phyloP scores from a whole-genome alignment of 2,329 filamentous ascomycete genomes.

The Aureobasidium namibiae region DNA sequence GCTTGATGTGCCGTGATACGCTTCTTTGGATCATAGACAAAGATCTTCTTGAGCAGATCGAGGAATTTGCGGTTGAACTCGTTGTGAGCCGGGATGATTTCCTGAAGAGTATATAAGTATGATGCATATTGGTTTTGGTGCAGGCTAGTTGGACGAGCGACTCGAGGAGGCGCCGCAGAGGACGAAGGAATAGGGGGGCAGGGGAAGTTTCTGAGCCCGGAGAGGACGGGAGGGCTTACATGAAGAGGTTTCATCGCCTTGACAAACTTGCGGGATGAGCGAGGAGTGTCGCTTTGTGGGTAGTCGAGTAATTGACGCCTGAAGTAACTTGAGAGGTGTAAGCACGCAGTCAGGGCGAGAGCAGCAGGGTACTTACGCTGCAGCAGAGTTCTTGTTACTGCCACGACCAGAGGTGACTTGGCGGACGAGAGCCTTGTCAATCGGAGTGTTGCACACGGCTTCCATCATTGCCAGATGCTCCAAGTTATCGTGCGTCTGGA shows the following conservation, averaged over 20 bases:
- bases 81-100: slow-evolving; percentile 53
- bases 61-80: slow-evolving; percentile 56
- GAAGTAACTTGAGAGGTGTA: slow-evolving; percentile 17
- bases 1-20: slow-evolving; percentile 58
- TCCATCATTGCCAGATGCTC: slow-evolving; percentile 66
- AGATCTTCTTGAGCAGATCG: slow-evolving; percentile 54
- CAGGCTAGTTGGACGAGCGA: not conserved
- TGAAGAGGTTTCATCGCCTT: slow-evolving; percentile 58
- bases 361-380: slow-evolving; percentile 40
- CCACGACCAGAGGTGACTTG: slow-evolving; percentile 43
- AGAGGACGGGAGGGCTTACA: slow-evolving; percentile 33
- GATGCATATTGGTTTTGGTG: slow-evolving; percentile 1
- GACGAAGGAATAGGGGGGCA: not conserved
- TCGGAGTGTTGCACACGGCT: slow-evolving; percentile 48
- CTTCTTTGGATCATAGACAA: slow-evolving; percentile 58
- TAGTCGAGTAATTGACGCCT: slow-evolving; percentile 50
- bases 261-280: slow-evolving; percentile 57
- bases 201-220: not conserved
- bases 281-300: slow-evolving; percentile 54
- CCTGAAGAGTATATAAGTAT: slow-evolving; percentile 35
- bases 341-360: not conserved
- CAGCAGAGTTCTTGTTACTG: slow-evolving; percentile 44
- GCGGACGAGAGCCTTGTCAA: slow-evolving; percentile 47
- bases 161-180: not conserved
- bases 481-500: slow-evolving; percentile 61